phyloP scores from a whole-genome alignment of 768 basidiomycete species.

The Pisolithus orientalis region DNA sequence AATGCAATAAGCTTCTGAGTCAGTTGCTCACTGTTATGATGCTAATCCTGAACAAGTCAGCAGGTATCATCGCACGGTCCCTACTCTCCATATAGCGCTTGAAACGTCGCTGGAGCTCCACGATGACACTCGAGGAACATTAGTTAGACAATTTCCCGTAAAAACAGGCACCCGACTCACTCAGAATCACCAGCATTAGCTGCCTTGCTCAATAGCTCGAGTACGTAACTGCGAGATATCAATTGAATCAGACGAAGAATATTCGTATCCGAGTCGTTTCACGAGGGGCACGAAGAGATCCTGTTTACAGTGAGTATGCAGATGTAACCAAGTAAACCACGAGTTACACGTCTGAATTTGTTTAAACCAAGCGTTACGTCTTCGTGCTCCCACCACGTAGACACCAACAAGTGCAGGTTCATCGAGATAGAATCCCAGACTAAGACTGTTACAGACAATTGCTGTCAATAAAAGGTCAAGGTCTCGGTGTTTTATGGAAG shows the following conservation, averaged over 20 bases:
- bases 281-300: constrained; percentile 69
- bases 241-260: constrained; percentile 53
- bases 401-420: constrained; percentile 47
- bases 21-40: constrained; percentile 42
- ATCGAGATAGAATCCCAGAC: constrained; percentile 72
- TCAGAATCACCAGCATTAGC: constrained; percentile 38
- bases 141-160: background rate
- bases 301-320: constrained; percentile 29
- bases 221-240: constrained; percentile 72
- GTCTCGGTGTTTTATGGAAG: background rate
- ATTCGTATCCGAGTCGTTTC: constrained; percentile 73
- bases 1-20: background rate
- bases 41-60: constrained; percentile 62
- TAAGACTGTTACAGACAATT: constrained; percentile 45
- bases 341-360: constrained; percentile 51
- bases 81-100: constrained; percentile 59
- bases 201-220: constrained; percentile 57
- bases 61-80: constrained; percentile 73
- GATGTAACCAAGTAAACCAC: background rate
- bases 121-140: constrained; percentile 50
- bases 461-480: background rate
- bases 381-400: constrained; percentile 81
- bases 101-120: constrained; percentile 69
- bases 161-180: constrained; percentile 18
- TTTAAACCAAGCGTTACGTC: constrained; percentile 48